Evolutionary conservation across 2,329 filamentous ascomycete species (phyloP).

Genomic region (Kalmusia sp.): DNA sequence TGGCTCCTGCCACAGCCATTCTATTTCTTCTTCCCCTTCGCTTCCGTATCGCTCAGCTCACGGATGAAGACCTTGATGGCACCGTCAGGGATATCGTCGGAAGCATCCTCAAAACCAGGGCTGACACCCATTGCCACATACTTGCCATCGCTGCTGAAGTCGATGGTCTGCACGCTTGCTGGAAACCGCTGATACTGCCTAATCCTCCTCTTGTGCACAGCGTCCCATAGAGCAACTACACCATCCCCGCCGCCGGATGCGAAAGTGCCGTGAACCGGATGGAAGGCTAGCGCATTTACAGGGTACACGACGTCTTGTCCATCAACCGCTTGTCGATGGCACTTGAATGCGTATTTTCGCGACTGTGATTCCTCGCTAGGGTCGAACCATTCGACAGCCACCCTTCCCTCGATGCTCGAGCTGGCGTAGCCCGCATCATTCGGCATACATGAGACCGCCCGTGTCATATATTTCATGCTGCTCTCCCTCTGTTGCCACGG

Average conservation of each 20-base stretch:
- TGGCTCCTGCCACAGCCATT: not conserved
- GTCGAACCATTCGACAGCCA: slow-evolving; percentile 98
- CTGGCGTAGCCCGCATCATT: slow-evolving; percentile 94
- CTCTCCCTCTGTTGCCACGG: slow-evolving; percentile 96
- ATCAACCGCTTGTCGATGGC: slow-evolving; percentile 79
- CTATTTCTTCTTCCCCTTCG: slow-evolving; percentile 79
- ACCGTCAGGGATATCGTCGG: slow-evolving; percentile 79
- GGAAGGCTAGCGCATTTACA: slow-evolving; percentile 88
- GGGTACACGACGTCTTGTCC: slow-evolving; percentile 86
- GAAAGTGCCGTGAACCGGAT: slow-evolving; percentile 83
- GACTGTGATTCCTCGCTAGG: slow-evolving; percentile 85
- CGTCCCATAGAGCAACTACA: slow-evolving; percentile 93
- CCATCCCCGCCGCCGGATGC: slow-evolving; percentile 89
- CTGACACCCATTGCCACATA: slow-evolving; percentile 82
- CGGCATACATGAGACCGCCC: slow-evolving; percentile 94
- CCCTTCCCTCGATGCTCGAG: slow-evolving; percentile 90
- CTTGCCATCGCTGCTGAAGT: slow-evolving; percentile 79
- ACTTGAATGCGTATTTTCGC: slow-evolving; percentile 98
- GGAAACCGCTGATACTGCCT: slow-evolving; percentile 87
- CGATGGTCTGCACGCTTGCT: slow-evolving; percentile 77
- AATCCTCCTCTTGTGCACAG: slow-evolving; percentile 86
- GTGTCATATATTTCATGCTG: slow-evolving; percentile 93
- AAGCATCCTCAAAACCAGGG: slow-evolving; percentile 86
- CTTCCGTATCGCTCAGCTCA: slow-evolving; percentile 86
- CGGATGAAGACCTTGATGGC: slow-evolving; percentile 78